A percentile compares a stretch with the other conserved stretches of the same genome.
These are phyloP conservation scores for Fusarium sp. DNA, from an alignment of 2,329 filamentous ascomycete genomes.

Conservation along the genomic window DNA sequence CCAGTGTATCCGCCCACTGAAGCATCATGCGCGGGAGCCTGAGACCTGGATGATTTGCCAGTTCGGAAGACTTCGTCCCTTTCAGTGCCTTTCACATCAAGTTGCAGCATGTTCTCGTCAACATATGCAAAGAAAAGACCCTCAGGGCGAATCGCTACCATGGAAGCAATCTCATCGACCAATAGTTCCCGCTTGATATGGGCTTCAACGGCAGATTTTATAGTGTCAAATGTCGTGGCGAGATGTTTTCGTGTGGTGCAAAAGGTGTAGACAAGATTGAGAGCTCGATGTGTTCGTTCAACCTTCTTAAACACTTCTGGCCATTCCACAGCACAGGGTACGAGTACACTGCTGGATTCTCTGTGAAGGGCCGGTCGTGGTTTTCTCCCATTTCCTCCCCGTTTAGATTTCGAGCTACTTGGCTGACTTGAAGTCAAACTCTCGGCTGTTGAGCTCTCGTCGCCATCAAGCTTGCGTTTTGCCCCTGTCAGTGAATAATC, in stretches of 20 bases:
- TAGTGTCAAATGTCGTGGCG: constrained; percentile 88
- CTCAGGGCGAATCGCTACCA: constrained; percentile 79
- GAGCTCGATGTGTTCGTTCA: constrained; percentile 78
- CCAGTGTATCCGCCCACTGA: constrained; percentile 66
- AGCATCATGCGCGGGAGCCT: constrained; percentile 60
- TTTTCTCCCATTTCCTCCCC: constrained; percentile 1
- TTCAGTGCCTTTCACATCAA: constrained; percentile 76
- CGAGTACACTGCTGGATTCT: constrained; percentile 27
- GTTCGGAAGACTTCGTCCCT: constrained; percentile 69
- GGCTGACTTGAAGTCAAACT: constrained; percentile 15
- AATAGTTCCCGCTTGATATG: constrained; percentile 77
- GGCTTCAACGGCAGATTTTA: constrained; percentile 82
- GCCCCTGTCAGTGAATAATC: neutral
- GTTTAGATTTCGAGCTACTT: constrained; percentile 3
- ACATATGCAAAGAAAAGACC: constrained; percentile 87
- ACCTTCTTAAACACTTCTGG: constrained; percentile 77
- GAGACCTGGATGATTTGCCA: constrained; percentile 55
- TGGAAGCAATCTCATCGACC: constrained; percentile 81
- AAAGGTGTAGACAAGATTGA: constrained; percentile 95
- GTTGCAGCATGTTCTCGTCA: constrained; percentile 81
- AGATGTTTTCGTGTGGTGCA: constrained; percentile 92
- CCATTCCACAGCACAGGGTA: constrained; percentile 64
- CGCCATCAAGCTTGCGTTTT: constrained; percentile 36
- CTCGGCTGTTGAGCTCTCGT: neutral
- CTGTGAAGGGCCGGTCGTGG: constrained; percentile 23